Evolutionary conservation across 441 rosid species (phyloP).

Genomic region (Adansonia madagascariensis): DNA sequence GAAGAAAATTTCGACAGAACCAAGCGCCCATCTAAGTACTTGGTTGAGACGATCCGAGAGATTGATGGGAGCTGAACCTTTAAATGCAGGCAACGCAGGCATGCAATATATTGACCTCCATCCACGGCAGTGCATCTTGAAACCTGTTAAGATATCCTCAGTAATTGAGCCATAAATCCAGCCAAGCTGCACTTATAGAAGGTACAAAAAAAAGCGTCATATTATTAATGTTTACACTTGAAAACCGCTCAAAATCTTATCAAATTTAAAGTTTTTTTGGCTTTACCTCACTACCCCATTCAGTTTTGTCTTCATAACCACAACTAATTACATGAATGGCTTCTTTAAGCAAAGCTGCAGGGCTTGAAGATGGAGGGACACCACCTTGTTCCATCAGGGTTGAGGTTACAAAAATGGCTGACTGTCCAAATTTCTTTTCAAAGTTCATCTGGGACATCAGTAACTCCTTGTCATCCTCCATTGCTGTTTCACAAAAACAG

Average conservation of each 20-base stretch:
- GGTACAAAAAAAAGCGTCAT: conserved; percentile 22
- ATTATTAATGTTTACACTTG: conserved; percentile 21
- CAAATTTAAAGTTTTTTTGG: conserved; percentile 14
- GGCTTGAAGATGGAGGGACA: conserved; percentile 82
- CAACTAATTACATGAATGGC: conserved; percentile 81
- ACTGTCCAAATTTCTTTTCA: conserved; percentile 70
- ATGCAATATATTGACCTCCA: conserved; percentile 96
- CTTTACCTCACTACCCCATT: conserved; percentile 74
- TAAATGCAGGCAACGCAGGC: conserved; percentile 82
- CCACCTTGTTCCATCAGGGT: conserved; percentile 77
- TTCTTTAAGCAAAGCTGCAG: conserved; percentile 72
- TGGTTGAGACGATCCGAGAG: conserved; percentile 92
- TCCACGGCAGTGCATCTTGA: conserved; percentile 95
- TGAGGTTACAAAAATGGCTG: conserved; percentile 69
- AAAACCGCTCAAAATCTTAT: neutral
- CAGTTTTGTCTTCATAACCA: conserved; percentile 76
- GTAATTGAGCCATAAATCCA: conserved; percentile 97
- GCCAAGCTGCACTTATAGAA: conserved; percentile 61
- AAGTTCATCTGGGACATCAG: conserved; percentile 76
- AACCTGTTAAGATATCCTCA: conserved; percentile 93
- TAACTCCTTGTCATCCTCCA: conserved; percentile 59
- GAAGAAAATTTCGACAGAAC: conserved; percentile 95
- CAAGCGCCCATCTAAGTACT: conserved; percentile 98
- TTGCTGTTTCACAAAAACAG: conserved; percentile 33
- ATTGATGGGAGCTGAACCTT: conserved; percentile 95